Percentiles rank a stretch among this genome's conserved stretches.
These are phyloP conservation scores for Lecanicillium sp. DNA, from an alignment of 2,329 filamentous ascomycete species.

Conservation along the genomic window DNA sequence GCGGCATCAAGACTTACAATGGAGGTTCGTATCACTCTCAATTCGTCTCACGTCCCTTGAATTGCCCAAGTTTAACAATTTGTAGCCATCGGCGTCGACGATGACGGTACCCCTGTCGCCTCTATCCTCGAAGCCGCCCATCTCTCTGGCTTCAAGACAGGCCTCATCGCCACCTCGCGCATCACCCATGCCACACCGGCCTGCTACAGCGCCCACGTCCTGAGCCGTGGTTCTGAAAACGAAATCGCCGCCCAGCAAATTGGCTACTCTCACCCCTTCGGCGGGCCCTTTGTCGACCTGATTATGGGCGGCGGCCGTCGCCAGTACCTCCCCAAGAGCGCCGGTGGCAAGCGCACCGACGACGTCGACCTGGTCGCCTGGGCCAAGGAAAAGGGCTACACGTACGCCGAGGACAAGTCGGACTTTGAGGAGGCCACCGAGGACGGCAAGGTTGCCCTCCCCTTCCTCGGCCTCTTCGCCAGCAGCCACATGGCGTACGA, in stretches of 20 bases:
- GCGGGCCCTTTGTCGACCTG: constrained; percentile 14
- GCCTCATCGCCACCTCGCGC: constrained; percentile 15
- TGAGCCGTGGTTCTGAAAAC: constrained; percentile 16
- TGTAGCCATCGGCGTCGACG: constrained; percentile 14
- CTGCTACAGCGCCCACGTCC: constrained; percentile 15
- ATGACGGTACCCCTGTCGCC: constrained; percentile 15
- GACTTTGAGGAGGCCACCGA: constrained; percentile 9
- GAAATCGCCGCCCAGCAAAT: constrained; percentile 18
- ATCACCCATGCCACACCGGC: constrained; percentile 18
- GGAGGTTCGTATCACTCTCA: constrained; percentile 11
- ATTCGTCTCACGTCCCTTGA: background rate
- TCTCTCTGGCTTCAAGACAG: constrained; percentile 15
- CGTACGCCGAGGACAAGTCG: constrained; percentile 12
- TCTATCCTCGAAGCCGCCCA: constrained; percentile 18
- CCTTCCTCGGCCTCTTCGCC: constrained; percentile 15
- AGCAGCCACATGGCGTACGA: constrained; percentile 15
- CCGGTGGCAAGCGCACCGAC: constrained; percentile 14
- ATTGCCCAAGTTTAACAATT: background rate
- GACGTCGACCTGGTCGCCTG: constrained; percentile 15
- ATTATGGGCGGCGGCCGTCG: constrained; percentile 16
- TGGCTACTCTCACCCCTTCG: constrained; percentile 14
- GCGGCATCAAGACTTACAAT: constrained; percentile 17
- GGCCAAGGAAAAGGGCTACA: constrained; percentile 14
- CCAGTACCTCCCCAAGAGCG: constrained; percentile 13
- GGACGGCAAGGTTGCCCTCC: constrained; percentile 11